These are phyloP conservation scores for Phytophthora macrochlamydospora DNA, from an alignment of 352 stramenopile species.

Conservation along the genomic window DNA sequence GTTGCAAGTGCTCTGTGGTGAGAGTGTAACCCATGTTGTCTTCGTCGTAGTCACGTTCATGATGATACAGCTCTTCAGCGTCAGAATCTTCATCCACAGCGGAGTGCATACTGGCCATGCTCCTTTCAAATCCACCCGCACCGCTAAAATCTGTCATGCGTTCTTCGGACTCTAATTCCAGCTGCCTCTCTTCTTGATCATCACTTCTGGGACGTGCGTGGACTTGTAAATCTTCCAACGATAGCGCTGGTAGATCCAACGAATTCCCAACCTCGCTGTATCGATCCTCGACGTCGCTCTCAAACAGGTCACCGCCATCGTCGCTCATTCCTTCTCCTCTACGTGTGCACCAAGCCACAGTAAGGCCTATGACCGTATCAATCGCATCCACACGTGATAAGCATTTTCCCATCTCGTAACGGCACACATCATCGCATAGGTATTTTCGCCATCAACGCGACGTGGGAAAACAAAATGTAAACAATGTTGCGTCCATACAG, in stretches of 20 bases:
- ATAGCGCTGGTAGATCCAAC: conserved; percentile 19
- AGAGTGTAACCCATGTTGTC: background rate
- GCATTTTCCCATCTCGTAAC: conserved; percentile 1
- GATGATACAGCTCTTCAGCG: background rate
- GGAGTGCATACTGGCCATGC: background rate
- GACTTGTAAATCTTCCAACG: conserved; percentile 5
- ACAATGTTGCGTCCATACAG: background rate
- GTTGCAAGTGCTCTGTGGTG: background rate
- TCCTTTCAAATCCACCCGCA: background rate
- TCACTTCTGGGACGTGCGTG: conserved; percentile 2
- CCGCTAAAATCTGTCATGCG: conserved; percentile 4
- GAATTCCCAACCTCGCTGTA: conserved; percentile 11
- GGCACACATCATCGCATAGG: conserved; percentile 6
- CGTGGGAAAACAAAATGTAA: no score
- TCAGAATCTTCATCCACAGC: background rate
- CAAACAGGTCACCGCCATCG: conserved; percentile 21
- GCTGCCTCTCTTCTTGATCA: background rate
- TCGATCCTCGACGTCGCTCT: conserved; percentile 19
- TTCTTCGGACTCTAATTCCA: background rate
- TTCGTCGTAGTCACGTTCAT: background rate
- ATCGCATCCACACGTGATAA: conserved; percentile 2
- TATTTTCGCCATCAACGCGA: background rate
- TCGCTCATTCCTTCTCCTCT: conserved; percentile 1
- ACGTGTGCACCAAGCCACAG: background rate
- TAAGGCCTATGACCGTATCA: conserved; percentile 3